These are phyloP conservation scores for Lachnum nothofagi DNA, from an alignment of 2,329 filamentous ascomycete species.

Conservation along the genomic window DNA sequence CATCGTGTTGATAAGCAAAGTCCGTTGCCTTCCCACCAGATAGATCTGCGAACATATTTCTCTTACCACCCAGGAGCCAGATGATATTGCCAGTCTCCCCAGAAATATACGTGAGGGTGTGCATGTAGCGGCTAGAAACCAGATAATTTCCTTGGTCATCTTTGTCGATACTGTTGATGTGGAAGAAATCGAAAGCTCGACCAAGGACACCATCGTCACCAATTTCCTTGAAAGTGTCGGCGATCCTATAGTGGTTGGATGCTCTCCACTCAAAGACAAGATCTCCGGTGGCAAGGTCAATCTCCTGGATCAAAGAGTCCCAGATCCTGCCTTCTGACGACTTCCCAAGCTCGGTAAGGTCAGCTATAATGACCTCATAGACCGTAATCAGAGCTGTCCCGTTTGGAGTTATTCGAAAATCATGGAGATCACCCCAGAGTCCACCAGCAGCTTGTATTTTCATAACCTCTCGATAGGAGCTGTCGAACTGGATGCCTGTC, in stretches of 20 bases:
- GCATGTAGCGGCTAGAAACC: slow-evolving; percentile 42
- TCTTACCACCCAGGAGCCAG: slow-evolving; percentile 43
- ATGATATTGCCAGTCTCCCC: slow-evolving; percentile 42
- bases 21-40: slow-evolving; percentile 35
- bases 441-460: slow-evolving; percentile 36
- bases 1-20: slow-evolving; percentile 48
- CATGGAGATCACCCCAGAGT: slow-evolving; percentile 40
- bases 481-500: slow-evolving; percentile 21
- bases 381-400: slow-evolving; percentile 40
- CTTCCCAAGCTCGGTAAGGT: slow-evolving; percentile 37
- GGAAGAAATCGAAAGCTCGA: slow-evolving; percentile 23
- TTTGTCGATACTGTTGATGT: slow-evolving; percentile 37
- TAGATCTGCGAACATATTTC: slow-evolving; percentile 37
- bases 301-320: slow-evolving; percentile 39
- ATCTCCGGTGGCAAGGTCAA: slow-evolving; percentile 46
- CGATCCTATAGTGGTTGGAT: no score
- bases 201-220: slow-evolving; percentile 25
- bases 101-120: slow-evolving; percentile 43
- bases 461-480: slow-evolving; percentile 33
- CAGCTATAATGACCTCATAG: slow-evolving; percentile 35
- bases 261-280: slow-evolving; percentile 45
- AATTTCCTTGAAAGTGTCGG: slow-evolving; percentile 13
- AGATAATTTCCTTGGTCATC: slow-evolving; percentile 40
- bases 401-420: slow-evolving; percentile 39
- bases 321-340: background rate